These are phyloP conservation scores for Hansfordia pulvinata DNA, from an alignment of 2,329 filamentous ascomycete genomes.

Conservation along the genomic window DNA sequence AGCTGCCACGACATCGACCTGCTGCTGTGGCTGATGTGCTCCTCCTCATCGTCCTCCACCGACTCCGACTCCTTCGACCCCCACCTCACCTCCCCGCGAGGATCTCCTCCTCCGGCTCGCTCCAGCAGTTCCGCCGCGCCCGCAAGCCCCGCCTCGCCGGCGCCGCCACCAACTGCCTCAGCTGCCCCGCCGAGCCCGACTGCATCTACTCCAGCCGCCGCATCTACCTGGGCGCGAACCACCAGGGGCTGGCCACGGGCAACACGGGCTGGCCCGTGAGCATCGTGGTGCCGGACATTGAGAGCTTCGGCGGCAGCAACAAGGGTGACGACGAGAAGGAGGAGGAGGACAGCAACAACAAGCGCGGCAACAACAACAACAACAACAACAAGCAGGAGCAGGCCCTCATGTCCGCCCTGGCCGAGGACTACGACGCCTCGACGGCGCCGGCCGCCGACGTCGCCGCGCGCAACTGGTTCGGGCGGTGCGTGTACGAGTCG, in stretches of 20 bases:
- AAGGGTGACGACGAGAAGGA: conserved; percentile 30
- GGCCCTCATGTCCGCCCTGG: conserved; percentile 20
- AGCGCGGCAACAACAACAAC: too few relatives aligned
- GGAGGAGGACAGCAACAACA: conserved; percentile 20
- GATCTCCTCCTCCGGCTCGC: conserved; percentile 61
- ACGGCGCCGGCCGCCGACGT: conserved; percentile 35
- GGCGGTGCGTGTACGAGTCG: conserved; percentile 85
- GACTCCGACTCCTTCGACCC: too few relatives aligned
- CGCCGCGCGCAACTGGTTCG: conserved; percentile 59
- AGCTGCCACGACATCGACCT: conserved; percentile 95
- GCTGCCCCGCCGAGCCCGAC: conserved; percentile 57
- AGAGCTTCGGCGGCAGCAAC: conserved; percentile 43
- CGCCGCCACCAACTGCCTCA: conserved; percentile 72
- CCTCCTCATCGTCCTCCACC: conserved; percentile 37
- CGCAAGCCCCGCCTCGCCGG: conserved; percentile 68
- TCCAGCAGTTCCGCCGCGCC: conserved; percentile 64
- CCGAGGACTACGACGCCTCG: conserved; percentile 37
- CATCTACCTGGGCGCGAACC: conserved; percentile 61
- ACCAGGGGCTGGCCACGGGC: conserved; percentile 44
- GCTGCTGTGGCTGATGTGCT: conserved; percentile 79
- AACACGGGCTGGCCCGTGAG: conserved; percentile 71
- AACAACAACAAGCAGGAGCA: conserved; percentile 22
- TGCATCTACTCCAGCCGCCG: conserved; percentile 81
- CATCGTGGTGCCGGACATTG: conserved; percentile 85
- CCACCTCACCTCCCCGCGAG: conserved; percentile 59